Conservation (phyloP, 2,329 filamentous ascomycete species). For the Ampelomyces quisqualis region DNA sequence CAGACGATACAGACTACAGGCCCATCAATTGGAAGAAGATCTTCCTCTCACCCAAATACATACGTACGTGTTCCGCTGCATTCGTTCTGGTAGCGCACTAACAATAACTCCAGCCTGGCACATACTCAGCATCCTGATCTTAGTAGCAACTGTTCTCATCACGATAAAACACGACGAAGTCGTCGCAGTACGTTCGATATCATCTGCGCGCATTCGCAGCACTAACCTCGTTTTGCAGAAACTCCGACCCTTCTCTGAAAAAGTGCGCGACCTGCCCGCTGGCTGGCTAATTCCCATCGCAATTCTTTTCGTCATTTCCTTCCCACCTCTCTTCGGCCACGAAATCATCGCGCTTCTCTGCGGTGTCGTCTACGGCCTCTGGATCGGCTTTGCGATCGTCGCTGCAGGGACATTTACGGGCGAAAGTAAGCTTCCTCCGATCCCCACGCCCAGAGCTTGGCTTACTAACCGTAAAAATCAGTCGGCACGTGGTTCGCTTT, state of each 20-base stretch:
- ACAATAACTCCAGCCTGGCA: slow-evolving; percentile 33
- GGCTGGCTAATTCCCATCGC: slow-evolving; percentile 40
- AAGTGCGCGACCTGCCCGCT: slow-evolving; percentile 38
- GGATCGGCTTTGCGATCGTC: slow-evolving; percentile 39
- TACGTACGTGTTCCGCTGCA: slow-evolving; percentile 26
- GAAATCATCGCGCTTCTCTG: slow-evolving; percentile 39
- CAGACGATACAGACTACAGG: slow-evolving; percentile 37
- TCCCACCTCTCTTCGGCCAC: slow-evolving; percentile 40
- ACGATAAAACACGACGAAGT: slow-evolving; percentile 35
- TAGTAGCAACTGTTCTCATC: slow-evolving; percentile 31
- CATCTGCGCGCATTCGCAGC: not conserved
- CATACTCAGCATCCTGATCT: slow-evolving; percentile 30
- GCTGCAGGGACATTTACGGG: slow-evolving; percentile 40
- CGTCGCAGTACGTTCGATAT: slow-evolving; percentile 26
- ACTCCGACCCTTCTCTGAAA: slow-evolving; percentile 39
- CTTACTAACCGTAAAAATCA: slow-evolving; percentile 15
- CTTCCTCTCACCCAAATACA: slow-evolving; percentile 38
- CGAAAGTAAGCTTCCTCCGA: slow-evolving; percentile 25
- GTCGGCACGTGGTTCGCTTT: slow-evolving; percentile 43
- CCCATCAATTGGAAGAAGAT: slow-evolving; percentile 39
- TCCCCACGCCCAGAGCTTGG: not conserved
- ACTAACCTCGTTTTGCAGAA: slow-evolving; percentile 22
- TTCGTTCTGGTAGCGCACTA: slow-evolving; percentile 3
- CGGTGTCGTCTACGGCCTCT: slow-evolving; percentile 39
- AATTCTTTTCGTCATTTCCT: slow-evolving; percentile 39